Evolutionary conservation across 2,329 filamentous ascomycete species (phyloP).

Genomic region (Cladophialophora immunda): DNA sequence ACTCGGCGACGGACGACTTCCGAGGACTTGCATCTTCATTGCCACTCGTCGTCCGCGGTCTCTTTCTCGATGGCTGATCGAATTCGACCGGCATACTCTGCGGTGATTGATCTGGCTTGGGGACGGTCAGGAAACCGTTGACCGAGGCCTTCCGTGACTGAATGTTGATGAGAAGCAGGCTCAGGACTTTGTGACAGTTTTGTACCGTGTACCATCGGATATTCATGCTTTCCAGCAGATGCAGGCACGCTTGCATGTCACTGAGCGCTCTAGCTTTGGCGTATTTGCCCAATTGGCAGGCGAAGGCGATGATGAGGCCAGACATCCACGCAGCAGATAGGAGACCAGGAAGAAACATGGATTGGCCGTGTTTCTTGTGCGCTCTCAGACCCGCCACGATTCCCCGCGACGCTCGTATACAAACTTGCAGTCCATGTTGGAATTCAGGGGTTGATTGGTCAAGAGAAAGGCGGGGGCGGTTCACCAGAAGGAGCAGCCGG

Average conservation of each 20-base stretch:
- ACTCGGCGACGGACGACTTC: conserved; percentile 33
- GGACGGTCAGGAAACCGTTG: conserved; percentile 37
- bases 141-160: conserved; percentile 39
- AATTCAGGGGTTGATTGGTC: conserved; percentile 50
- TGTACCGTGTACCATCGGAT: conserved; percentile 51
- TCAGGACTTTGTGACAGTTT: conserved; percentile 50
- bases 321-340: conserved; percentile 54
- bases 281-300: conserved; percentile 52
- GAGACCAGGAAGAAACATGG: conserved; percentile 52
- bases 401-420: conserved; percentile 51
- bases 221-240: conserved; percentile 48
- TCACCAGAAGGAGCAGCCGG: conserved; percentile 51
- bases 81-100: conserved; percentile 27
- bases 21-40: conserved; percentile 30
- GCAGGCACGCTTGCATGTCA: conserved; percentile 48
- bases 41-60: conserved; percentile 28
- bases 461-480: conserved; percentile 51
- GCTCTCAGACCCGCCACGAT: conserved; percentile 49
- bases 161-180: conserved; percentile 47
- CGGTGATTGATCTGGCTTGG: conserved; percentile 34
- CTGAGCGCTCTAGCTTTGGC: conserved; percentile 47
- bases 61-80: conserved; percentile 44
- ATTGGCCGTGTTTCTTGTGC: conserved; percentile 46
- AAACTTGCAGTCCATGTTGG: conserved; percentile 51
- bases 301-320: conserved; percentile 52